Evolutionary conservation across 2,329 filamentous ascomycete genomes (phyloP).

Genomic region (Botrytis galanthina): DNA sequence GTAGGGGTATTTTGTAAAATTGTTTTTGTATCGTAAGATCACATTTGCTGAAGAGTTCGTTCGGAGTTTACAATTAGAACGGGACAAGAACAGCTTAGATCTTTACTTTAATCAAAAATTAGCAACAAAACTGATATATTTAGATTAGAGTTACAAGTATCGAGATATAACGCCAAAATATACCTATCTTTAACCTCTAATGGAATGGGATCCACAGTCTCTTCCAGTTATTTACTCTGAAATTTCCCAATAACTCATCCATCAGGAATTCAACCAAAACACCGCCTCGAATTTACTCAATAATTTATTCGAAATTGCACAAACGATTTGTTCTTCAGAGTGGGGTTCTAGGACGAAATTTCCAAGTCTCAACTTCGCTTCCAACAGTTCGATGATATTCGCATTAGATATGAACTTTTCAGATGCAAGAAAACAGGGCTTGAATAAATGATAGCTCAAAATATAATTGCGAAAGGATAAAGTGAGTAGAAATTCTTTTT

Average conservation of each 20-base stretch:
- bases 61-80: background rate
- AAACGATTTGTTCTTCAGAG: background rate
- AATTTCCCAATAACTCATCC: background rate
- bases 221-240: background rate
- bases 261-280: background rate
- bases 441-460: background rate
- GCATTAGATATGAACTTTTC: background rate
- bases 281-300: rapidly evolving
- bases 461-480: background rate
- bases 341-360: background rate
- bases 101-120: too few relatives aligned
- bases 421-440: background rate
- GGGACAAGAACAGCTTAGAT: background rate
- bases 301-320: background rate
- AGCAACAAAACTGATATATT: background rate
- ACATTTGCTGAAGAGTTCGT: background rate
- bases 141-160: too few relatives aligned
- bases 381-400: too few relatives aligned
- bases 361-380: background rate
- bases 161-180: background rate
- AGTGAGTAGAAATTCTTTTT: background rate
- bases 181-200: background rate
- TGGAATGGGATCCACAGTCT: background rate
- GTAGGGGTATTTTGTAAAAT: background rate
- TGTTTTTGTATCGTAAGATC: background rate